Evolutionary conservation across 169 alveolate species (phyloP).

Genomic region (Theileria parva): DNA sequence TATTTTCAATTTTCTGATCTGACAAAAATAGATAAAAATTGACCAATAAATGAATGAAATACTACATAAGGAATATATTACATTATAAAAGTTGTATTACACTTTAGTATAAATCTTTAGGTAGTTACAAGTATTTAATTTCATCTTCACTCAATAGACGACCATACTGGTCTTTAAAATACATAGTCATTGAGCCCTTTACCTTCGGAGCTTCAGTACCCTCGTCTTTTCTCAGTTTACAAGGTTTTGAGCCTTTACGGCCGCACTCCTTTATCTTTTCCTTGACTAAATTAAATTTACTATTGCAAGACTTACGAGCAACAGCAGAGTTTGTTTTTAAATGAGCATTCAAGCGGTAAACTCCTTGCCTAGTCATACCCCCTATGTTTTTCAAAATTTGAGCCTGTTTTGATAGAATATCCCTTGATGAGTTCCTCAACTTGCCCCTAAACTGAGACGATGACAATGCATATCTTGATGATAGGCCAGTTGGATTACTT

Average conservation of each 20-base stretch:
- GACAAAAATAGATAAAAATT: neutral
- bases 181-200: neutral
- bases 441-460: neutral
- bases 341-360: neutral
- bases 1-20: constrained; percentile 1
- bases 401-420: neutral
- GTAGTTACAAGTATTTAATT: neutral
- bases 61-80: neutral
- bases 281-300: neutral
- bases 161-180: neutral
- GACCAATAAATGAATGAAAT: neutral
- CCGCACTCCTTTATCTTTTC: neutral
- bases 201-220: neutral
- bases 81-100: neutral
- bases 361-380: neutral
- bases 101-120: neutral
- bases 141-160: neutral
- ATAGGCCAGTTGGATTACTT: neutral
- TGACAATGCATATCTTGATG: neutral
- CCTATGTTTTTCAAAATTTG: neutral
- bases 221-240: neutral
- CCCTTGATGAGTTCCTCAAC: neutral
- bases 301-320: neutral
- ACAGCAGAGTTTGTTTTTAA: neutral
- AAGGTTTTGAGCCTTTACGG: neutral